Base-by-base conservation (phyloP, 108 stramenopile species). In the Discostella stelligeroides region DNA sequence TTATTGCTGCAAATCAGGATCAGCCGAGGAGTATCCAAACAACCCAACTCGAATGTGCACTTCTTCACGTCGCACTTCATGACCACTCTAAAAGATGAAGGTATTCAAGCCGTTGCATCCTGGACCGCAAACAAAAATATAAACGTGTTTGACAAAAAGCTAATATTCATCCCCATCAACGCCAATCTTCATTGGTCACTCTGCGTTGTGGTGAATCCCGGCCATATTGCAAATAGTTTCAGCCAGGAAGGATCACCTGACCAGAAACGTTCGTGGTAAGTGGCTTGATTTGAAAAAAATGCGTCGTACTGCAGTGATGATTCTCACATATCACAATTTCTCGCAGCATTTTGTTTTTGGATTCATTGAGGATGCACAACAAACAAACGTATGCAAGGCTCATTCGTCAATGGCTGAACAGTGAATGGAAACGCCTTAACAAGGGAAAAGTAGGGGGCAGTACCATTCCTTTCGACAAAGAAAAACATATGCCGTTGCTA, bases 111-210 rank as follows among this genome's bases (percentile, higher is more conserved):
- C 10, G 92, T 96, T 7, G 60, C 80, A 23, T 86, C 88, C 1
- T 96, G 95, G 95, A 94, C 91, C 1, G 65, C 62, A 13, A 75
- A 79, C 64, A 93, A 89, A 56, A 86, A 88, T 46, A 89, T 96
- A 23, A 82, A 96, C 70, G 82, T 98, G 14, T 98, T 98, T 68
- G 39, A 79, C 15, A 95, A 97, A 76, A 86, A 87, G 58, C 76
- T 97, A 9, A 84, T 98, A 23, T 89, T 98, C 64, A 80, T 99
- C 14, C 98, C 98, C 0, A 85, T 99, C 56, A 96, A 95, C 76
- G 91, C 94, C 68, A 57, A 74, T 57, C 67, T 97, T 41, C 98
- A 99, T 80, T 99, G 98, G 98, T 95, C 94, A 23, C 83, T 99
- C 7, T 95, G 92, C 56, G 94, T 95, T 41, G 84, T 97, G 46